Evolutionary conservation across 225 moss, liverwort and hornwort genomes (phyloP), one percentile per base, ranked within the genome.

Genomic region (Antitrichia curtipendula): DNA sequence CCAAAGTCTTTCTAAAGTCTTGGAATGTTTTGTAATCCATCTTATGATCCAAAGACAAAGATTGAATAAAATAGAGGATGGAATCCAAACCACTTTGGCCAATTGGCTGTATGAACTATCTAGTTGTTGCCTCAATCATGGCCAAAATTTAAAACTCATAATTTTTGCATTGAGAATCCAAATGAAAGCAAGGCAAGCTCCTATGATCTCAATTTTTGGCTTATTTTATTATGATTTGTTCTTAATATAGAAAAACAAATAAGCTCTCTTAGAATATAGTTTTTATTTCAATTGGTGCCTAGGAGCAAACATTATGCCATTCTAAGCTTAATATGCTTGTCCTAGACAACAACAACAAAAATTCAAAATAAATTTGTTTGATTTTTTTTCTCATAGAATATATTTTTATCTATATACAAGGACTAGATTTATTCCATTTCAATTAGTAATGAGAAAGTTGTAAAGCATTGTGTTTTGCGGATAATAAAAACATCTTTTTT

Each of bases 211-310:
- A 74, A 20, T 16, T 32, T 13, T 74, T 50, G 7, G 0, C 0
- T 32, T 20, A 7, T 74, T 19, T 31, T 2, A 12, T 74, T 10
- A 32, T 32, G 29, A 12, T 0, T 31, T 31, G 4, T 73, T 49
- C 2, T 49, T 32, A 0, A 49, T 74, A 49, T 7, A 32, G 12
- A 73, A 71, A 49, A 74, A 31, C 1, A 49, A 19, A 74, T 4
- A 2, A 20, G 0, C 3, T 32, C 12, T 49, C 0, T 12, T 2
- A 1, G 0, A 49, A 20, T 29, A 47, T 29, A 6, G 6, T 73
- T 29, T 16, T 29, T 9, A 28, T 29, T 45, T 45, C 4, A 19
- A 32, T 49, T 49, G 7, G 12, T 74, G 19, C 4, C 0, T 18
- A 6, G 3, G 3, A 29, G 9, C 2, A 49, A 74, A 32, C 7